Evolutionary conservation across 164 flowering plant genomes (phyloP).

Genomic region (Dillenia suffruticosa): DNA sequence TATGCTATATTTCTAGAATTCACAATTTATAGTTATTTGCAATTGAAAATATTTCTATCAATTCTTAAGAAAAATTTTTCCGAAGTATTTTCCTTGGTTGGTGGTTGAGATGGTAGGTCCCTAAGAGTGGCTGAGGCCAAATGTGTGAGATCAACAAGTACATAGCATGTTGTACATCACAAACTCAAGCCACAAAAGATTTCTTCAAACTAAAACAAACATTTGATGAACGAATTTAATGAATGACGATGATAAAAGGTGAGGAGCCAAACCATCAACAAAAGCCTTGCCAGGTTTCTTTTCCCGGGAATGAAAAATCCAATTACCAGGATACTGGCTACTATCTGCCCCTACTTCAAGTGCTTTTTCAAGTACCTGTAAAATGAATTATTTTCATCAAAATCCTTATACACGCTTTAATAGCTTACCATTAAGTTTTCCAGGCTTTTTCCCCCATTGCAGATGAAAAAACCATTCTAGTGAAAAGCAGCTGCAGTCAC

Average conservation of each 20-base stretch:
- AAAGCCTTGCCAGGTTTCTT: constrained; percentile 94
- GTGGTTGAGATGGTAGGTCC: no score
- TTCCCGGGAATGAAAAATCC: constrained; percentile 92
- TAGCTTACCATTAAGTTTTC: constrained; percentile 85
- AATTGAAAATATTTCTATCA: no score
- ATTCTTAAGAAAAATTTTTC: no score
- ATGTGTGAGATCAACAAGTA: no score
- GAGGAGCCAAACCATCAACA: constrained; percentile 88
- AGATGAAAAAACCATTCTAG: constrained; percentile 92
- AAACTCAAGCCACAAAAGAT: no score
- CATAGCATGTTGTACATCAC: no score
- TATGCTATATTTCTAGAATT: no score
- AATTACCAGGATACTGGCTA: constrained; percentile 80
- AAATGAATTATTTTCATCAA: constrained; percentile 36
- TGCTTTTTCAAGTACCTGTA: constrained; percentile 90
- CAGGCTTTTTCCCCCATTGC: constrained; percentile 95
- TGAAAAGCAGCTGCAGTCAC: constrained; percentile 74
- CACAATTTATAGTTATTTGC: no score
- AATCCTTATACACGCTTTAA: constrained; percentile 11
- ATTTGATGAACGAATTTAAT: background rate
- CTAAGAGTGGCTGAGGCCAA: no score
- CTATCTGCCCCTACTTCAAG: constrained; percentile 95
- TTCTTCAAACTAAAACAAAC: no score
- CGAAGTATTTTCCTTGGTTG: no score
- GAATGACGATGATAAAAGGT: constrained; percentile 19